phyloP scores from a whole-genome alignment of 768 basidiomycete species.

The Strobilomyces confusus region DNA sequence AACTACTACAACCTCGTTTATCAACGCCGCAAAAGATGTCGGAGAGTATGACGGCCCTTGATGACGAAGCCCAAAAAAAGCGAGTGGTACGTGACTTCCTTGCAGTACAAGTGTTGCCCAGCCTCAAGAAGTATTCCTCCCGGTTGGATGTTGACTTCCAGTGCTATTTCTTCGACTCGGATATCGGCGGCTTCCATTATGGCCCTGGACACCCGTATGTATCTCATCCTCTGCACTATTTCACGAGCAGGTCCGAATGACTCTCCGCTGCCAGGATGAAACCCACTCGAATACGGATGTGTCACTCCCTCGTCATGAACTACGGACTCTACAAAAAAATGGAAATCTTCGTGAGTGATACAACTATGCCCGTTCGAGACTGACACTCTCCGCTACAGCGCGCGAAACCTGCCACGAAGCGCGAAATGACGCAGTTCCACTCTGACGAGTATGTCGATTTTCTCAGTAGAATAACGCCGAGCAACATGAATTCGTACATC shows the following conservation, averaged over 20 bases:
- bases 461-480: slow-evolving; percentile 87
- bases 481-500: slow-evolving; percentile 89
- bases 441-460: slow-evolving; percentile 99
- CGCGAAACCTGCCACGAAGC: slow-evolving; percentile 98
- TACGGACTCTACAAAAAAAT: slow-evolving; percentile 99
- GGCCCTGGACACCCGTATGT: slow-evolving; percentile 92
- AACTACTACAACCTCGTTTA: background rate
- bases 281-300: slow-evolving; percentile 98
- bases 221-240: background rate
- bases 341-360: slow-evolving; percentile 91
- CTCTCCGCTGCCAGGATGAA: slow-evolving; percentile 65
- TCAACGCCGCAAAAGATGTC: slow-evolving; percentile 26
- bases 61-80: slow-evolving; percentile 75
- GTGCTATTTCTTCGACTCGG: slow-evolving; percentile 99
- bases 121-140: slow-evolving; percentile 1
- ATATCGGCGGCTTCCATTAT: slow-evolving; percentile 99
- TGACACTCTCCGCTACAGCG: slow-evolving; percentile 49
- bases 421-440: slow-evolving; percentile 99
- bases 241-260: background rate
- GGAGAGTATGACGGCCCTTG: slow-evolving; percentile 52
- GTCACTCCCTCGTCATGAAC: slow-evolving; percentile 99
- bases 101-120: slow-evolving; percentile 3
- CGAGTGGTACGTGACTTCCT: slow-evolving; percentile 65
- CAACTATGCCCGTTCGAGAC: background rate
- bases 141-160: slow-evolving; percentile 29